Base-by-base conservation (phyloP, 331 rosid species). In the Arachis monticola region DNA sequence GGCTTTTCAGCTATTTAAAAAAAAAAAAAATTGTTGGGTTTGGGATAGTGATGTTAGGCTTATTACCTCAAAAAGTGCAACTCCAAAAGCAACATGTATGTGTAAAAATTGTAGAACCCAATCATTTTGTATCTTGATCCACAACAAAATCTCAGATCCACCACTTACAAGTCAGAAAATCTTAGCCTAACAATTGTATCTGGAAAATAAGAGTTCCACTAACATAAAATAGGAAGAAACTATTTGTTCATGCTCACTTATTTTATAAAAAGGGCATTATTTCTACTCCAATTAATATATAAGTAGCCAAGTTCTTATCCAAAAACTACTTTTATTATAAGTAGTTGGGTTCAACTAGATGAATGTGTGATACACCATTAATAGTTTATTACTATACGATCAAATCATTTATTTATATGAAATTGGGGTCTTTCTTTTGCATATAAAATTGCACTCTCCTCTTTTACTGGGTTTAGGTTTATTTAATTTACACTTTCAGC, bases 101-200 rank as follows among this genome's bases (percentile, higher is more conserved):
- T 5, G 48, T 5, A 70, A 41, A 69, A 56, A 35, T 42, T 57
- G 27, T 12, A 32, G 30, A 45, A 8, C 22, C 65, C 48, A 14
- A 60, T 45, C 48, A 31, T 47, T 53, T 53, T 58, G 68, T 67
- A 74, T 60, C 67, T 53, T 1, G 47, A 52, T 17, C 56, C 2
- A 45, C 64, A 38, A 69, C 4, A 77, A 50, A 60, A n/a, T 60
- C 58, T 38, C 70, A 40, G 1, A 40, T 64, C 59, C 47, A 69
- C 59, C 72, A 66, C 52, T 17, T 59, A 38, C 14, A 5, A 13
- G 30, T 27, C 48, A 45, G 14, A 63, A 41, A 47, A 70, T 70
- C 75, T 58, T 35, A 35, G 69, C 84, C 80, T 62, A 75, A 38
- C 77, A 27, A 64, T 47, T 69, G 60, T 48, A 81, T 57, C 64